Base-by-base conservation (phyloP, 148 eudicot genomes). In the Euryodendron excelsum region DNA sequence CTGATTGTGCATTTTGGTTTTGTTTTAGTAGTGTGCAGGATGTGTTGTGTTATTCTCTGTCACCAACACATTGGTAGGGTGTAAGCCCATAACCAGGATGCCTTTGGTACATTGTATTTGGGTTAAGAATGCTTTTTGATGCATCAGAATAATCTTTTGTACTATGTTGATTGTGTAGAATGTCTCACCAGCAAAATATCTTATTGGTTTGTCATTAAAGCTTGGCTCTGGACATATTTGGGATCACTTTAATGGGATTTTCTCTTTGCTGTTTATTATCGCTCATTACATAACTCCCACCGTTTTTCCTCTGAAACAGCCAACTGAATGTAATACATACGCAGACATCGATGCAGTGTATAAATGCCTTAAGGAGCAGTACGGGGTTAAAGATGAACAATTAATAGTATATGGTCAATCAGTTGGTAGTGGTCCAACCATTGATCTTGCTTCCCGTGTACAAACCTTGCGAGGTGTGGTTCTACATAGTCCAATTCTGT, bases 301-400 rank as follows among this genome's bases (percentile, higher is more conserved):
- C 81, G 72, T 69, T 68, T 84, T 25, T 62, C 37, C 73, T 69
- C 36, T 90, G 90, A 27, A 90, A 86, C 94, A 92, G 97, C 93
- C 98, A 72, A 82, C 88, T 78, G 98, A 94, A 84, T 90, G 84
- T 84, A 94, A 94, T 88, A 94, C 98, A 75, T 94, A 92, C 87
- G 93, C 98, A 64, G 98, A 94, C 92, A 85, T 92, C 76, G 93
- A 92, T 81, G 98, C 97, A 72, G 93, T 85, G 68, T 94, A 94
- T 89, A 89, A 90, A 83, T 94, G 98, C 87, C 97, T 94, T n/a
- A 90, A 83, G 87, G 97, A 94, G 86, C 81, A 89, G 73, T 94
- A 94, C 72, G 89, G 88, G 41, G 93, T 90, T 53, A 85, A 86
- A 85, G 97, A 94, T 72, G 98, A 94, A 60, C 88, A 89, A 76